phyloP scores from a whole-genome alignment of 306 rosid genomes.

The Pyrus communis region DNA sequence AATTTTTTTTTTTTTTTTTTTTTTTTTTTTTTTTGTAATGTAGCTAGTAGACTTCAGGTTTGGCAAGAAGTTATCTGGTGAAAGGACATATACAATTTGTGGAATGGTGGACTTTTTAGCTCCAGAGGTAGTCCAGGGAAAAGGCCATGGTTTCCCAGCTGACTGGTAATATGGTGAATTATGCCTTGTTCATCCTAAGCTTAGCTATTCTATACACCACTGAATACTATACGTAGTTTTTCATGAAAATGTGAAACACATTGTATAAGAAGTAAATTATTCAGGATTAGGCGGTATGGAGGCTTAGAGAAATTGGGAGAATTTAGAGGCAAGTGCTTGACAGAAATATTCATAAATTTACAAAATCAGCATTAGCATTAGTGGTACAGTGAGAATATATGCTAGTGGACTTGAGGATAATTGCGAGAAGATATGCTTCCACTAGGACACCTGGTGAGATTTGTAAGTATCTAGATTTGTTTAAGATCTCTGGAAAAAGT shows the following conservation, averaged over 20 bases:
- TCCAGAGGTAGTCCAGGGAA: constrained; percentile 91
- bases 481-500: neutral
- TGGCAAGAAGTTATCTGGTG: constrained; percentile 56
- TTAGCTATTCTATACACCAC: neutral
- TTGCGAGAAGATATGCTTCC: neutral
- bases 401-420: neutral
- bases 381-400: neutral
- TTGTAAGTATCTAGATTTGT: neutral
- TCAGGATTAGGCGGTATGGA: neutral
- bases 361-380: too few relatives aligned
- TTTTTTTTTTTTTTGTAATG: constrained; percentile 16
- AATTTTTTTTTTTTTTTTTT: neutral
- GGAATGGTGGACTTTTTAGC: constrained; percentile 86
- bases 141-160: constrained; percentile 86
- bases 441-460: neutral
- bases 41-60: constrained; percentile 91
- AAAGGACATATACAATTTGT: constrained; percentile 86
- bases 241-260: neutral
- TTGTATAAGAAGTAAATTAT: neutral
- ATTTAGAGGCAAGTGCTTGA: neutral
- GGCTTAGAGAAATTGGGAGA: neutral
- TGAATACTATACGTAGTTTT: neutral
- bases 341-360: neutral
- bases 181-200: constrained; percentile 1
- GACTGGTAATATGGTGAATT: constrained; percentile 63